Conservation (phyloP, 306 rosid species). For the Acmispon strigosus region DNA sequence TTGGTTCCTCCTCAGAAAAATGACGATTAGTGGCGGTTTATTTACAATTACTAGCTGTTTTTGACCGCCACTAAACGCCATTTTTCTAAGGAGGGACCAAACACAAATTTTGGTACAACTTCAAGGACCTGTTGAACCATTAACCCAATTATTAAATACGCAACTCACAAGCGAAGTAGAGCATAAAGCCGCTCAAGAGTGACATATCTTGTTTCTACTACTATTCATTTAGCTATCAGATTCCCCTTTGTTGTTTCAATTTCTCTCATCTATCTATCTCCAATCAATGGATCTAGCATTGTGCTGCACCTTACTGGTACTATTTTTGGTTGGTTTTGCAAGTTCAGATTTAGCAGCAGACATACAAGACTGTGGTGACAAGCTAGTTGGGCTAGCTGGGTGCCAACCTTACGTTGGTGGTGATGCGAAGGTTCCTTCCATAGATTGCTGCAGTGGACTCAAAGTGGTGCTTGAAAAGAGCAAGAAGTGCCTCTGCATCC, state of each 20-base stretch:
- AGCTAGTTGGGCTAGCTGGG: conserved; percentile 49
- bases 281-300: background rate
- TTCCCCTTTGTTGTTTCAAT: background rate
- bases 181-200: background rate
- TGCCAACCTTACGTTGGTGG: conserved; percentile 72
- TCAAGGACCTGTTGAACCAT: no score
- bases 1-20: no score
- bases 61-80: no score
- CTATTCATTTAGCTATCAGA: background rate
- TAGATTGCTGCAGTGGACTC: conserved; percentile 75
- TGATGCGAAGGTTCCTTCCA: conserved; percentile 51
- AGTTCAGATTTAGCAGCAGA: conserved; percentile 47
- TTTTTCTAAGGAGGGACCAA: no score
- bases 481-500: conserved; percentile 69
- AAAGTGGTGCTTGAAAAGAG: conserved; percentile 47
- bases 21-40: no score
- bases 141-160: no score
- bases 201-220: no score
- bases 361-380: conserved; percentile 55
- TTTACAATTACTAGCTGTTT: no score
- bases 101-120: no score
- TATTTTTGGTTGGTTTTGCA: conserved; percentile 6
- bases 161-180: conserved; percentile 5
- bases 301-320: background rate
- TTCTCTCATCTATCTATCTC: background rate